phyloP scores from a whole-genome alignment of 2,329 filamentous ascomycete genomes.

The Penicillium sp. region DNA sequence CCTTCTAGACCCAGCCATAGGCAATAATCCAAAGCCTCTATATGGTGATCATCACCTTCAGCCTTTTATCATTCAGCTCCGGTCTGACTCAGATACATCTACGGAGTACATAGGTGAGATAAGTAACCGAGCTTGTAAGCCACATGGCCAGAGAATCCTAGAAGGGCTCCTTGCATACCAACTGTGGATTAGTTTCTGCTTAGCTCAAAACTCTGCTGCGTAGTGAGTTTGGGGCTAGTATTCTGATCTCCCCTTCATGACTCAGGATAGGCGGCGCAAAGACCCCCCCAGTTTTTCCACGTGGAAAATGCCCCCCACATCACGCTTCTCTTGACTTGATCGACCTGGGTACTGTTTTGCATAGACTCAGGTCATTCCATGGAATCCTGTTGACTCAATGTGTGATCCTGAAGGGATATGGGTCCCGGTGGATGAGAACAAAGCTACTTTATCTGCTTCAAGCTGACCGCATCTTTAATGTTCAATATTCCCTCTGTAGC shows the following conservation, averaged over 20 bases:
- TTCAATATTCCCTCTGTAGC: not conserved
- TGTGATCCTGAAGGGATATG: not conserved
- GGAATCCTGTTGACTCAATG: not conserved
- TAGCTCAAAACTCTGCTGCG: not conserved
- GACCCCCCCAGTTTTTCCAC: slow-evolving; percentile 12
- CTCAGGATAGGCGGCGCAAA: slow-evolving; percentile 8
- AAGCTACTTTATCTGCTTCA: not conserved
- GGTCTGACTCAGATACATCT: slow-evolving; percentile 1
- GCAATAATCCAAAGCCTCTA: not conserved
- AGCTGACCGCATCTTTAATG: not conserved
- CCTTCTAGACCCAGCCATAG: not conserved
- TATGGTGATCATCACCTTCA: not conserved
- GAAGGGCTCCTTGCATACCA: not conserved
- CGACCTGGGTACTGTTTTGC: not conserved
- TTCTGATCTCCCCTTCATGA: slow-evolving; percentile 14
- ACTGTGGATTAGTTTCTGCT: not conserved
- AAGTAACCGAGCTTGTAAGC: not conserved
- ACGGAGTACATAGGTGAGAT: not conserved
- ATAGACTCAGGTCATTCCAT: not conserved
- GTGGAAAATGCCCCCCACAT: slow-evolving; percentile 17
- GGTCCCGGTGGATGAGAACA: not conserved
- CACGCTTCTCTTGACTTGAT: not conserved
- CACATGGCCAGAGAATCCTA: slow-evolving; percentile 2
- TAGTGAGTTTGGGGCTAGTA: slow-evolving; percentile 2
- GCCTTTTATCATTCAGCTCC: not conserved